Conservation (phyloP, 23 red algal genomes). For the Gracilaria caudata region DNA sequence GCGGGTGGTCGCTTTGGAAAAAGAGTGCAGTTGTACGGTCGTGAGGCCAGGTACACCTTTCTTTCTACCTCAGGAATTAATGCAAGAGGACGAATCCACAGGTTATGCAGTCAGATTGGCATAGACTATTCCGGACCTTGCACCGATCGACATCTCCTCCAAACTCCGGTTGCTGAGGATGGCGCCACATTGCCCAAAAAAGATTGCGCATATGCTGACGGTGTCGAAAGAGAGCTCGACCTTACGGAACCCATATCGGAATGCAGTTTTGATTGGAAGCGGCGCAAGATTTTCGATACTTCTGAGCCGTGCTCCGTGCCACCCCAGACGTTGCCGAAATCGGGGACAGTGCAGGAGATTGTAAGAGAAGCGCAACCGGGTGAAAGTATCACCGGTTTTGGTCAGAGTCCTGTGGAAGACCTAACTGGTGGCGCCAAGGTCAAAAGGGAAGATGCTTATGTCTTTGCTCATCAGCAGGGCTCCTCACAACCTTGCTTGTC, state of each 20-base stretch:
- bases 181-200: not conserved
- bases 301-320: not conserved
- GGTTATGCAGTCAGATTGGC: constrained; percentile 27
- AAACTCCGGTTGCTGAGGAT: not conserved
- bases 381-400: not conserved
- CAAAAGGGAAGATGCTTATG: not conserved
- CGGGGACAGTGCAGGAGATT: not conserved
- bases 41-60: constrained; percentile 47
- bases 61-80: constrained; percentile 53
- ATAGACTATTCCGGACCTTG: constrained; percentile 22
- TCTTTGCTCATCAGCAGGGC: not conserved
- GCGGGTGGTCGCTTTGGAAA: constrained; percentile 20
- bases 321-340: not conserved
- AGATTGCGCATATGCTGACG: not conserved
- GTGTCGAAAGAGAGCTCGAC: not conserved
- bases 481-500: not conserved
- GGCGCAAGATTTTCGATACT: constrained; percentile 3
- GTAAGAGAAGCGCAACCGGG: not conserved
- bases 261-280: constrained; percentile 5
- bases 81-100: constrained; percentile 32
- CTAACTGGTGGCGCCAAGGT: not conserved
- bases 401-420: not conserved
- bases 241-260: not conserved
- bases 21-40: constrained; percentile 18
- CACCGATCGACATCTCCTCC: constrained; percentile 14